phyloP scores from a whole-genome alignment of 1,284 basidiomycete species.

The Hemileia vastatrix region DNA sequence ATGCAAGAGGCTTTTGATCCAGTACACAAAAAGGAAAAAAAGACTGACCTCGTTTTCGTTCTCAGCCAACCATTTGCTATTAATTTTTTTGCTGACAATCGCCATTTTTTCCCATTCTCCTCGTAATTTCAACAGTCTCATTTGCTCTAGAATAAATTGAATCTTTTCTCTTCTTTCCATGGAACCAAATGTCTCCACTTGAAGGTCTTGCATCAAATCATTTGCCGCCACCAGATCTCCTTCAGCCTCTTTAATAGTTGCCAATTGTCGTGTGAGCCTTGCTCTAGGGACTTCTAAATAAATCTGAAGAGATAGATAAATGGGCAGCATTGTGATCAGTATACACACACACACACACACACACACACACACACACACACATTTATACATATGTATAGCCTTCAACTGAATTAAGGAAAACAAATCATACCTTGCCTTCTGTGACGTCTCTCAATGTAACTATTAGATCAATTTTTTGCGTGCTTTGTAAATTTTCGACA shows the following conservation, averaged over 20 bases:
- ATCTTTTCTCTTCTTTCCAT: conserved; percentile 98
- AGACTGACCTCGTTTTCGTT: conserved; percentile 67
- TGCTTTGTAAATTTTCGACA: conserved; percentile 61
- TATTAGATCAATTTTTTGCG: conserved; percentile 60
- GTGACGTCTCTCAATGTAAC: conserved; percentile 84
- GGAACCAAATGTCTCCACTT: conserved; percentile 96
- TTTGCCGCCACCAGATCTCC: conserved; percentile 61
- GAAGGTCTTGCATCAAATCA: conserved; percentile 82
- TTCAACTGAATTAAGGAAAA: background rate
- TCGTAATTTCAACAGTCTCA: conserved; percentile 73
- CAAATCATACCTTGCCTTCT: conserved; percentile 72
- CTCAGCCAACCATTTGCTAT: conserved; percentile 83
- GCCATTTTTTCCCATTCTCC: conserved; percentile 78
- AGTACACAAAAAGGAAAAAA: background rate
- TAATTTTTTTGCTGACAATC: conserved; percentile 87
- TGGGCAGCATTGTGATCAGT: background rate
- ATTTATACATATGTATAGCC: background rate
- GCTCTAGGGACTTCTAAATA: conserved; percentile 95
- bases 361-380: too few species aligned
- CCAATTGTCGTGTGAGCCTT: conserved; percentile 73
- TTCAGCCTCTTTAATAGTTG: conserved; percentile 69
- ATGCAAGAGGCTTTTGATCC: conserved; percentile 6
- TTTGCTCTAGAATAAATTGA: conserved; percentile 96
- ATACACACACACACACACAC: too few species aligned
- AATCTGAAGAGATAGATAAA: conserved; percentile 54